A percentile compares a stretch with the other conserved stretches of the same genome.
These are phyloP conservation scores for Aspergillus unguis DNA, from an alignment of 2,329 filamentous ascomycete species.

Conservation along the genomic window DNA sequence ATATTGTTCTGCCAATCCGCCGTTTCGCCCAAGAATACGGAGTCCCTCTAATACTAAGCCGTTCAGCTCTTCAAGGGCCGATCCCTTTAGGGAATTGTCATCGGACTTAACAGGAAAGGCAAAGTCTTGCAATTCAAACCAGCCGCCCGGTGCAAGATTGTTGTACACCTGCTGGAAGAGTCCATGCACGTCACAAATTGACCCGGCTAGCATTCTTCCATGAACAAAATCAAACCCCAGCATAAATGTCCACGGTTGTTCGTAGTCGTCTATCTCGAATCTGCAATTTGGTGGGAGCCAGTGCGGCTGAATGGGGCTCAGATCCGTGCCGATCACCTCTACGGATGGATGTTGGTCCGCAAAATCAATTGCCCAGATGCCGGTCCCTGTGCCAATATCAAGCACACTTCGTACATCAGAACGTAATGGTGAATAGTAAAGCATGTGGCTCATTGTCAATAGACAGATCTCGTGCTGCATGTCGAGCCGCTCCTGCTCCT, in stretches of 20 bases:
- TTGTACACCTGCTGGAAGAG: slow-evolving; percentile 11
- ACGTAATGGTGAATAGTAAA: slow-evolving; percentile 23
- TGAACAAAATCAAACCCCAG: slow-evolving; percentile 32
- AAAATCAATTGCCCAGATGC: slow-evolving; percentile 29
- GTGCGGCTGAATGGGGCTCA: slow-evolving; percentile 49
- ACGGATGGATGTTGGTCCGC: slow-evolving; percentile 38
- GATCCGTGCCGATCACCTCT: slow-evolving; percentile 46
- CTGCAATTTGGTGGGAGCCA: slow-evolving; percentile 30
- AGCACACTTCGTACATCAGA: slow-evolving; percentile 29
- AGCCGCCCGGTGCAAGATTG: slow-evolving; percentile 31
- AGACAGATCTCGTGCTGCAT: slow-evolving; percentile 15
- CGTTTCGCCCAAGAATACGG: slow-evolving; percentile 15
- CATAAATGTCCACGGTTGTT: slow-evolving; percentile 24
- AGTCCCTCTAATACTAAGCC: slow-evolving; percentile 11
- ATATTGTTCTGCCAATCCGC: slow-evolving; percentile 16
- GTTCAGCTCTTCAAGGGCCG: slow-evolving; percentile 8
- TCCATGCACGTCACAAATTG: slow-evolving; percentile 9
- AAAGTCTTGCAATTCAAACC: slow-evolving; percentile 26
- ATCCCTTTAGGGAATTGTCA: slow-evolving; percentile 24
- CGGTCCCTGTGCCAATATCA: slow-evolving; percentile 44
- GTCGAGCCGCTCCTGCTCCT: slow-evolving; percentile 33
- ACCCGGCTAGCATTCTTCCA: slow-evolving; percentile 21
- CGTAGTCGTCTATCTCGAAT: slow-evolving; percentile 31
- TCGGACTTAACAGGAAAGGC: slow-evolving; percentile 23
- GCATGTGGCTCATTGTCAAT: slow-evolving; percentile 22